These are phyloP conservation scores for Fagopyrum homotropicum DNA, from an alignment of 148 eudicot genomes.

Conservation along the genomic window DNA sequence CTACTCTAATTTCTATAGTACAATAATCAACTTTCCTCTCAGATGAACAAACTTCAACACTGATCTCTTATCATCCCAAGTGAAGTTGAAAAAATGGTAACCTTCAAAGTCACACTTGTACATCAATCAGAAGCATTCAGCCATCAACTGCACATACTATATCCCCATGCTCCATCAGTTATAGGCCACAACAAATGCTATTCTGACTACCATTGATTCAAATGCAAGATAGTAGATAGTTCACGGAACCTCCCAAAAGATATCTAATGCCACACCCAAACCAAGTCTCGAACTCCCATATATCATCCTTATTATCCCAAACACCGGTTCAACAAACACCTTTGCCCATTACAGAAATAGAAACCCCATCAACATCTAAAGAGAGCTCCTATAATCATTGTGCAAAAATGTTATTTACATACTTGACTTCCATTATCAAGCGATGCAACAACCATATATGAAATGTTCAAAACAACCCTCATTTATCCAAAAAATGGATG, in stretches of 20 bases:
- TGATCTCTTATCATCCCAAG: neutral
- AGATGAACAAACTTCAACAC: neutral
- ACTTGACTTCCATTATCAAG: neutral
- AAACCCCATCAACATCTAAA: neutral
- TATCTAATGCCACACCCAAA: neutral
- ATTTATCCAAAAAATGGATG: neutral
- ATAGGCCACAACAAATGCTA: neutral
- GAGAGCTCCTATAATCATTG: neutral
- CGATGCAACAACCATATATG: neutral
- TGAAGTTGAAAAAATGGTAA: neutral
- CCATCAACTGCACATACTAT: neutral
- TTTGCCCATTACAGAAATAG: neutral
- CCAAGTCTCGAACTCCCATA: neutral
- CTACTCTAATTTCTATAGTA: neutral
- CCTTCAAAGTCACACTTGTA: neutral
- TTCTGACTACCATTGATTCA: neutral
- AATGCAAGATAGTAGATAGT: neutral
- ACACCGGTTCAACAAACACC: neutral
- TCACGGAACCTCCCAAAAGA: neutral
- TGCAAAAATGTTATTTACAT: neutral
- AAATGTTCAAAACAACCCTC: neutral
- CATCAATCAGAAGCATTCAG: conserved; percentile 1
- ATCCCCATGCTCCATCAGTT: neutral
- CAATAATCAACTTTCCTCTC: neutral
- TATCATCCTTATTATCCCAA: neutral